Evolutionary conservation across 2,329 filamentous ascomycete species (phyloP), one percentile per base, ranked within the genome.

Genomic region (Boeremia lycopersici): DNA sequence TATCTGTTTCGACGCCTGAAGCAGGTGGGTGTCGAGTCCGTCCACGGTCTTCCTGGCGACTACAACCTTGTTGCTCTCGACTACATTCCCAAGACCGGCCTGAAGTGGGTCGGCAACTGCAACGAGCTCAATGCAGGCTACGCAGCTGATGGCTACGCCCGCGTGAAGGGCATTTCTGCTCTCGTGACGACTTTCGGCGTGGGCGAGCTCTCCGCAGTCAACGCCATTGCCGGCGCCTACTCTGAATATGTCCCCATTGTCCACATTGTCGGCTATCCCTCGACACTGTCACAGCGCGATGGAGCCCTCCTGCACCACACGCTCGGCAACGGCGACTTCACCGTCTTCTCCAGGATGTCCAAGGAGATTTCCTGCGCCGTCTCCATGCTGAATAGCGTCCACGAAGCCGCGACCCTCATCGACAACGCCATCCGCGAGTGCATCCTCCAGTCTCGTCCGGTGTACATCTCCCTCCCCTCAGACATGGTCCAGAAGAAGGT

Each of bases 391-490:
- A 87, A 86, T 69, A 83, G 90, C 59, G 85, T 88, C 1, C 75
- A 81, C 54, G 87, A 90, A 61, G 89, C 89, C 36, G 87, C 90
- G 9, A 78, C 81, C 12, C 84, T 91, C 67, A 93, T 96, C 63
- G 92, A 96, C 72, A 82, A 90, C 65, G 86, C 89, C 3, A 82
- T 96, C 26, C 84, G 84, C 29, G 82, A 91, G 75, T 95, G 90
- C 72, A 91, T 85, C 78, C 75, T 90, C 39, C 81, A 84, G 52
- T 90, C 87, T 57, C 84, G 89, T 17, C 92, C 92, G 2, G 89
- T 96, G 44, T 96, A 96, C 75, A 86, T 96, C 64, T 88, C 88
- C 70, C 79, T 96, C 8, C 91, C 92, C 2, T 90, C 89, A 13
- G 90, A 96, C 70, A 89, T 95, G 81, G 86, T 90, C 9, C 79